Conservation (phyloP, 1,139 yeast species). For the Meyerozyma sp. region DNA sequence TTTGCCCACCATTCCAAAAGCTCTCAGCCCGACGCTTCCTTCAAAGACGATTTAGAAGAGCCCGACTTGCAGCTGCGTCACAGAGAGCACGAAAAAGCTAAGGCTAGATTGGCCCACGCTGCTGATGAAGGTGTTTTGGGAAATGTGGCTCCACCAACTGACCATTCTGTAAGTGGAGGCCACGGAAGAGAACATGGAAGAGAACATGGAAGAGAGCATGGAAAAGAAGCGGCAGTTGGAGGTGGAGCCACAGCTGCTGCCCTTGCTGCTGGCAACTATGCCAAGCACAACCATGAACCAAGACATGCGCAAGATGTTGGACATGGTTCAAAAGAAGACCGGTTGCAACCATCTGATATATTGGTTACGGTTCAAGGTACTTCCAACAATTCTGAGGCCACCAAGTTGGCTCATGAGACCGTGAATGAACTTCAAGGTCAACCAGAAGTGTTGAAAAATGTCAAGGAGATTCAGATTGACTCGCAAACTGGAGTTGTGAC, state of each 20-base stretch:
- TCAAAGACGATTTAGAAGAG: slow-evolving; percentile 3
- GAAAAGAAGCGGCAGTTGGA: slow-evolving; percentile 6
- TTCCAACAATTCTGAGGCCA: slow-evolving; percentile 22
- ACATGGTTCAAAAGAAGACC: background rate
- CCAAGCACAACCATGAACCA: background rate
- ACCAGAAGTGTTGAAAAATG: slow-evolving; percentile 19
- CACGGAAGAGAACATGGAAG: background rate
- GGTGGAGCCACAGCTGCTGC: slow-evolving; percentile 9
- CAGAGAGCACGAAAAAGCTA: slow-evolving; percentile 12
- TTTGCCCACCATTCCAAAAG: slow-evolving; percentile 4
- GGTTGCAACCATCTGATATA: slow-evolving; percentile 8
- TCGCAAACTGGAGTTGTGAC: slow-evolving; percentile 26
- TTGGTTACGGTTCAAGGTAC: slow-evolving; percentile 29
- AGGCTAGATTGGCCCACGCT: slow-evolving; percentile 9
- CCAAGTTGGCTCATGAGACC: slow-evolving; percentile 24
- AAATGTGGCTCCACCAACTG: slow-evolving; percentile 5
- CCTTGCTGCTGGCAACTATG: slow-evolving; percentile 7
- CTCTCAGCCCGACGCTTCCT: slow-evolving; percentile 6
- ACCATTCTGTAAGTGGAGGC: background rate
- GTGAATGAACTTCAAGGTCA: slow-evolving; percentile 22
- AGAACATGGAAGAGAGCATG: background rate
- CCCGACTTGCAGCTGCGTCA: slow-evolving; percentile 6
- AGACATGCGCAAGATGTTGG: slow-evolving; percentile 4
- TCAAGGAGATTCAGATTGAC: slow-evolving; percentile 26
- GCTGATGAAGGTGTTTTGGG: slow-evolving; percentile 15